Conservation (phyloP, 2,329 filamentous ascomycete species). For the Zymoseptoria passerinii region DNA sequence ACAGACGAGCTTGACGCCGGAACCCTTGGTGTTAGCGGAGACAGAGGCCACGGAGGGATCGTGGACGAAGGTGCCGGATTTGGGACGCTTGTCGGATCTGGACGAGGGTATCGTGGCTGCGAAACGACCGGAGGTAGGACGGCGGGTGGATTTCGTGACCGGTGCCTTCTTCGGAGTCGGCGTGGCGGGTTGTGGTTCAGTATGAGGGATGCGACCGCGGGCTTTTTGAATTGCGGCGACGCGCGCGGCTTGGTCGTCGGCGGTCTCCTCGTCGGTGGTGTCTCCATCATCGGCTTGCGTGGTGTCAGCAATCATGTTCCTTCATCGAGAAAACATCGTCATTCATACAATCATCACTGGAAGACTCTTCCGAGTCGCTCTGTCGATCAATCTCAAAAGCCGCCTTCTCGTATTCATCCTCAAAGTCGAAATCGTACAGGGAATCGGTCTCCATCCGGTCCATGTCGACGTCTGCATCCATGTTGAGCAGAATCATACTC, state of each 20-base stretch:
- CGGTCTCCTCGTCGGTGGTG: conserved; percentile 29
- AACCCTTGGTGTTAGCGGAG: conserved; percentile 14
- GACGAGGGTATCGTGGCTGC: not conserved
- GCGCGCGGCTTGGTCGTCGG: conserved; percentile 20
- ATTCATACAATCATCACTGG: conserved; percentile 28
- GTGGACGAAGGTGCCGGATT: conserved; percentile 15
- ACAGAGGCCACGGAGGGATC: conserved; percentile 17
- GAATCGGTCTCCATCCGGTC: conserved; percentile 22
- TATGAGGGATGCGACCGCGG: conserved; percentile 5
- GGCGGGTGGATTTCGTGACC: conserved; percentile 6
- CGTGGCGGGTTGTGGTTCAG: conserved; percentile 16
- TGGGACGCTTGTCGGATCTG: conserved; percentile 3
- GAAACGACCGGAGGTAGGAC: not conserved
- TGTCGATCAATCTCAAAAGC: conserved; percentile 26
- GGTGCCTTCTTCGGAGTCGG: not conserved
- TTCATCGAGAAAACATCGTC: not conserved
- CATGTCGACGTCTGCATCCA: conserved; percentile 20
- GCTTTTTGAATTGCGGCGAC: conserved; percentile 16
- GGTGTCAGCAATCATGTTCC: conserved; percentile 18
- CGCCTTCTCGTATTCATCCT: conserved; percentile 25
- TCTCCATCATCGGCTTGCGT: conserved; percentile 30
- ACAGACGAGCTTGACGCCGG: conserved; percentile 16
- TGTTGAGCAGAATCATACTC: conserved; percentile 11
- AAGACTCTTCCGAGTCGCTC: conserved; percentile 24
- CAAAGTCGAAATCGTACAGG: conserved; percentile 29